Evolutionary conservation across 2,329 filamentous ascomycete species (phyloP), one percentile per base, ranked within the genome.

Genomic region (Botryotinia narcissicola): DNA sequence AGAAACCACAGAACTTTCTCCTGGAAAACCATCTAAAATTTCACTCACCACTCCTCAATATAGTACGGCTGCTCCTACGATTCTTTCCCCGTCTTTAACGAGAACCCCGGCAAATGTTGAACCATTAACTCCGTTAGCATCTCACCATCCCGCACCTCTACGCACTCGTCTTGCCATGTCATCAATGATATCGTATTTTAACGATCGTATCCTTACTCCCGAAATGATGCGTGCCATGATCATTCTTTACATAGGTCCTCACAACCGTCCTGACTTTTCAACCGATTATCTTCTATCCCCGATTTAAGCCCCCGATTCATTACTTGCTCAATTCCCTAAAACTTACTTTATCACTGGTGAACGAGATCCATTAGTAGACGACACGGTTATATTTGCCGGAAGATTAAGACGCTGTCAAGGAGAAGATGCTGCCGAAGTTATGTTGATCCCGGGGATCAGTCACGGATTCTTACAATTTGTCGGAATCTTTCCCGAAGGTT

Each of bases 171-270:
- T 99, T 16, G 95, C 95, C 25, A 97, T 95, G 81, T 95, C 94
- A 0, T 95, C 92, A n/a, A 97, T 97, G 90, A 97, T 99, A 51
- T 98, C 95, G 0, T 98, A 98, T 83, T 97, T 98, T 82, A 96
- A 97, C 81, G 96, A 99, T 82, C 92, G 96, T 42, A 93, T 99
- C 42, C 87, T 99, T 22, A 95, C 94, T 0, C 95, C 96, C 0
- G 96, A 99, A 82, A 97, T 98, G 94, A 98, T 98, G 92, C 92
- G 96, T 46, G 94, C 95, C 76, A 98, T 99, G 95, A 97, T 99
- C 77, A 97, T 99, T 77, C 86, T 99, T 6, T 99, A 99, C 81
- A 93, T 99, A 72, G 96, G 96, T 0, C 94, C 95, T 0, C 93
- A 98, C 81, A 93, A 96, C 81, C 91, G 95, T 0, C 96, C 96